These are phyloP conservation scores for Drechslerella stenobrocha DNA, from an alignment of 2,329 filamentous ascomycete genomes.

Conservation along the genomic window DNA sequence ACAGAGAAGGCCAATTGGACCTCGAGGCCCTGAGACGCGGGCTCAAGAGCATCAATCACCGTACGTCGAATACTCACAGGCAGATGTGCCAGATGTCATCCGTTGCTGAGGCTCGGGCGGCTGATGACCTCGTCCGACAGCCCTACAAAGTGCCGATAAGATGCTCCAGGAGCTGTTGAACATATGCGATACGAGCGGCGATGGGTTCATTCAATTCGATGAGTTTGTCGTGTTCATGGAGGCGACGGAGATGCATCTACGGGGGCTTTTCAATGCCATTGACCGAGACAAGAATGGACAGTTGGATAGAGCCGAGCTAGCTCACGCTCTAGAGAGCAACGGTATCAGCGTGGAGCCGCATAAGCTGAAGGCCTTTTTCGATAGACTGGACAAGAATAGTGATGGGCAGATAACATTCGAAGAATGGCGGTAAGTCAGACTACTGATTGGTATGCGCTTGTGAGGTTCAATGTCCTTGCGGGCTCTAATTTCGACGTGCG, in stretches of 20 bases:
- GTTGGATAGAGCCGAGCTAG: constrained; percentile 82
- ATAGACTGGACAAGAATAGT: constrained; percentile 83
- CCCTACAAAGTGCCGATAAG: constrained; percentile 86
- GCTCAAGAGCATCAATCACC: constrained; percentile 85
- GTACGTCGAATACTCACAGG: constrained; percentile 58
- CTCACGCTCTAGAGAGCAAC: constrained; percentile 73
- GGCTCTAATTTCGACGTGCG: constrained; percentile 52
- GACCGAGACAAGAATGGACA: constrained; percentile 83
- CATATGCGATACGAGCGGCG: constrained; percentile 80
- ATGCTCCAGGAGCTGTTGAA: constrained; percentile 79
- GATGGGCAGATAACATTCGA: constrained; percentile 65
- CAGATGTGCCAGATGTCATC: neutral
- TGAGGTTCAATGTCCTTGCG: too few species aligned
- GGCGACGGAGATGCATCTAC: constrained; percentile 81
- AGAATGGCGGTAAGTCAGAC: constrained; percentile 30
- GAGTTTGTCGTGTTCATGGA: constrained; percentile 90
- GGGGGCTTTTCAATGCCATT: constrained; percentile 79
- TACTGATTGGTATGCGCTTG: neutral
- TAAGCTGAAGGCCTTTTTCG: constrained; percentile 82
- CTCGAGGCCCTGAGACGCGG: constrained; percentile 81
- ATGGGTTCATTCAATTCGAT: constrained; percentile 88
- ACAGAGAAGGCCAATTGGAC: constrained; percentile 77
- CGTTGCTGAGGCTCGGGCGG: neutral
- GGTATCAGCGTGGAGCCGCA: constrained; percentile 76
- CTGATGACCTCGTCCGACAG: constrained; percentile 55